phyloP scores from a whole-genome alignment of 257 asterid species.

The Fraxinus excelsior region DNA sequence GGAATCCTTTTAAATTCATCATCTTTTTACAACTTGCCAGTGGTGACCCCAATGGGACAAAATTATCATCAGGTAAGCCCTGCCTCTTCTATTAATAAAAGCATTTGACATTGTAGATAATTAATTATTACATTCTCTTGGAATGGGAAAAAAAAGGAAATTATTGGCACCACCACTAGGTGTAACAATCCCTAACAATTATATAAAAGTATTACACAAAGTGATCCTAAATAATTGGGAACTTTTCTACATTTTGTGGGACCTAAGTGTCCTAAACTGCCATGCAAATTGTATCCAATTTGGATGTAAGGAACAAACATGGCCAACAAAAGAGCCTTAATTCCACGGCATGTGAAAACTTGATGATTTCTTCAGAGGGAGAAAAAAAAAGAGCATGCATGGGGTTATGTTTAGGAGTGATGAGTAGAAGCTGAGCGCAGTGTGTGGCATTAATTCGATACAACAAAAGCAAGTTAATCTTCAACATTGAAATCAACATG shows the following conservation, averaged over 20 bases:
- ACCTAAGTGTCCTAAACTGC: neutral
- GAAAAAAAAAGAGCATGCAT: neutral
- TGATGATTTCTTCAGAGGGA: constrained; percentile 26
- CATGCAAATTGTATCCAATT: neutral
- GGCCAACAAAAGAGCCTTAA: constrained; percentile 10
- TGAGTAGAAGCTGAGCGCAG: neutral
- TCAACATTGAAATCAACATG: no score
- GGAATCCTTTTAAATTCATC: neutral
- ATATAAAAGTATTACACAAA: neutral
- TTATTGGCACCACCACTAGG: neutral
- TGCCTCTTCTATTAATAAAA: neutral
- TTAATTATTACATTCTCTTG: neutral
- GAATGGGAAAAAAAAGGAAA: neutral
- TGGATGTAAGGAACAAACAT: constrained; percentile 27
- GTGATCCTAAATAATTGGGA: constrained; percentile 1
- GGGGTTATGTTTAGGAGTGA: neutral
- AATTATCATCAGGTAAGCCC: neutral
- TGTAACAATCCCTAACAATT: no score
- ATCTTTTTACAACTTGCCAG: neutral
- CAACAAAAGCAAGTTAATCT: no score
- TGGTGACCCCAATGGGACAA: neutral
- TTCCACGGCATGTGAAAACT: constrained; percentile 34
- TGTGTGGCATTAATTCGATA: neutral
- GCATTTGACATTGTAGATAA: neutral
- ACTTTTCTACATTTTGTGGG: neutral